Conservation (phyloP, 768 basidiomycete genomes). For the Suillus cothurnatus region DNA sequence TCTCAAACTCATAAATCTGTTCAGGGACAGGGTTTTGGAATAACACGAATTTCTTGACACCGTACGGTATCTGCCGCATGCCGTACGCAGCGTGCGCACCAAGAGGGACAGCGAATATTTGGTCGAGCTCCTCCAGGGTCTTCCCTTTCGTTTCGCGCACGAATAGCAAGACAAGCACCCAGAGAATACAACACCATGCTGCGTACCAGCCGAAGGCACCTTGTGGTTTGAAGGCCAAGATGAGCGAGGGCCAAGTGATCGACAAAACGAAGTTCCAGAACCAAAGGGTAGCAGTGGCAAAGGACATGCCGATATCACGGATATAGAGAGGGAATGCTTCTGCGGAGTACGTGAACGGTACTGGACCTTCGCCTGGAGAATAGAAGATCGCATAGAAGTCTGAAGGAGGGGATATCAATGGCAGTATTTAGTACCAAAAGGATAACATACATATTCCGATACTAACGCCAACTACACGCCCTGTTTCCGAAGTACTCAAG, state of each 20-base stretch:
- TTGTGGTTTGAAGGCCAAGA: slow-evolving; percentile 62
- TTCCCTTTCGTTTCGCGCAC: slow-evolving; percentile 73
- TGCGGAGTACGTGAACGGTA: no score
- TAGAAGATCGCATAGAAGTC: no score
- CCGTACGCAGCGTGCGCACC: slow-evolving; percentile 68
- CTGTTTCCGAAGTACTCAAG: no score
- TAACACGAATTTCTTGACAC: slow-evolving; percentile 52
- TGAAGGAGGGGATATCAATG: no score
- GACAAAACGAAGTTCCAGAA: slow-evolving; percentile 56
- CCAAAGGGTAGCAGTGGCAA: no score
- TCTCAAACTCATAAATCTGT: slow-evolving; percentile 47
- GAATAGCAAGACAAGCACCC: slow-evolving; percentile 60
- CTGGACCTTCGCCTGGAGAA: no score
- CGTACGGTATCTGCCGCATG: slow-evolving; percentile 52
- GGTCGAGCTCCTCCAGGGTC: slow-evolving; percentile 57
- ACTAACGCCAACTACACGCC: no score
- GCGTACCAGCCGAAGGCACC: slow-evolving; percentile 80
- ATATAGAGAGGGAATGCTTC: no score
- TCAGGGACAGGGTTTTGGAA: slow-evolving; percentile 31
- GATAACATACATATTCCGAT: no score
- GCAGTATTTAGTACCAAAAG: no score
- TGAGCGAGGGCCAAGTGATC: slow-evolving; percentile 70
- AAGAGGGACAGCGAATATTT: slow-evolving; percentile 60
- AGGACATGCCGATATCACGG: no score
- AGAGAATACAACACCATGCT: slow-evolving; percentile 57